Evolutionary conservation across 225 moss, liverwort and hornwort genomes (phyloP), one percentile per base, ranked within the genome.

Genomic region (Polytrichum formosum): DNA sequence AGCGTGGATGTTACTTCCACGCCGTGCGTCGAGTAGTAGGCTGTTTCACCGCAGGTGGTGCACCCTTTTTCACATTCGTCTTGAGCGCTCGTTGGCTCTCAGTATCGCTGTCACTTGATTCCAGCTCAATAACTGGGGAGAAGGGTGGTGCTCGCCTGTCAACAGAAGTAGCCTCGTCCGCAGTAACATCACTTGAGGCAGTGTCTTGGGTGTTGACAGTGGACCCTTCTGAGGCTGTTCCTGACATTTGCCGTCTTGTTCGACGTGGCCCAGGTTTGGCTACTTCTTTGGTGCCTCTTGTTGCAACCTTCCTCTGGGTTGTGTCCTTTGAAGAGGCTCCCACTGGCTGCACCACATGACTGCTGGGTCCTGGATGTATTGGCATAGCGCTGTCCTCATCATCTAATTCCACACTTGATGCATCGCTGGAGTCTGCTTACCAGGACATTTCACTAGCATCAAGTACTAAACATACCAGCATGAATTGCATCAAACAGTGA

Each of bases 171-270:
- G 77, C 77, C 17, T 82, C 79, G 53, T 82, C 79, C 67, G 3
- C 20, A 30, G 75, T 68, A 17, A 26, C 63, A 65, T 73, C 73
- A 70, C 67, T 80, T 56, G 27, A 21, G 28, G 55, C 56, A 4
- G 61, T 66, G 61, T 20, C 7, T 53, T 74, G 66, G 73, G 65
- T 66, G 9, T 74, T 73, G 16, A 75, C 10, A 55, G 55, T 65
- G 26, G 82, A 82, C 46, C 70, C 70, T 69, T 72, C 76, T 63
- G 78, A 73, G 69, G 28, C 55, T 6, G 74, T 71, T 54, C 55
- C 60, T 22, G 79, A 73, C 46, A 70, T 53, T 77, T 86, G 85
- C 67, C 77, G 79, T 82, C 82, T 86, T 29, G 82, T 80, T 70
- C 79, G 74, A 69, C 79, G 76, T 55, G 72, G 82, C 72, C 54